Conservation (phyloP, 768 basidiomycete species). For the Suillus luteus region DNA sequence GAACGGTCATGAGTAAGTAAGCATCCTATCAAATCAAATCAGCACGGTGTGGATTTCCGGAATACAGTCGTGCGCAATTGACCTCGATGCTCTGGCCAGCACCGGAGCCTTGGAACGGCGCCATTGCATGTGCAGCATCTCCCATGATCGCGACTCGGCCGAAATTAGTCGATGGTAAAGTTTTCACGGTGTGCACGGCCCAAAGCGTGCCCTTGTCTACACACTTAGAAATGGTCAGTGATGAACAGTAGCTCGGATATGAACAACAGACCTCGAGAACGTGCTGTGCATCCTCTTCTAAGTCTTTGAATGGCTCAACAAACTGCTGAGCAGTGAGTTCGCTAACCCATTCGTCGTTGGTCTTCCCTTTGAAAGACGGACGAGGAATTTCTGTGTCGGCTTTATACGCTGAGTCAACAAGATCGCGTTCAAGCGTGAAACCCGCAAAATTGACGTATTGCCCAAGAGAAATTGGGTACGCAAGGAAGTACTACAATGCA, state of each 20-base stretch:
- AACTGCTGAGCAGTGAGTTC: constrained; percentile 49
- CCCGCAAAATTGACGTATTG: constrained; percentile 64
- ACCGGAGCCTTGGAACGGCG: constrained; percentile 45
- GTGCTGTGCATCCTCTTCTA: constrained; percentile 63
- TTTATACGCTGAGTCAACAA: constrained; percentile 49
- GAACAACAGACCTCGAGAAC: constrained; percentile 51
- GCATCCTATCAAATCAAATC: constrained; percentile 31
- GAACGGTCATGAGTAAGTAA: constrained; percentile 37
- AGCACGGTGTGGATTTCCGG: neutral
- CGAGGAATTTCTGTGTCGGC: constrained; percentile 15
- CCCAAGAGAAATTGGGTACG: constrained; percentile 62
- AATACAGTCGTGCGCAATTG: constrained; percentile 9
- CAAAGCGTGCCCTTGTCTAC: constrained; percentile 54
- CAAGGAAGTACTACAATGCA: constrained; percentile 52
- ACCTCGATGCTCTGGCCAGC: constrained; percentile 48
- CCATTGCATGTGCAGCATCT: constrained; percentile 46
- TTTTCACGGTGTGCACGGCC: constrained; percentile 62
- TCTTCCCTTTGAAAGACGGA: constrained; percentile 19
- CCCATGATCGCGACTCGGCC: constrained; percentile 52
- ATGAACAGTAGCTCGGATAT: constrained; percentile 2
- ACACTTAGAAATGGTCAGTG: constrained; percentile 40
- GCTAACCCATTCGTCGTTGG: constrained; percentile 52
- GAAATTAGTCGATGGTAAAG: constrained; percentile 50
- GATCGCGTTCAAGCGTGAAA: constrained; percentile 50
- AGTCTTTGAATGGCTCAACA: constrained; percentile 43